Conservation (phyloP, 1,139 yeast species). For the Insectozyma bohioensis region DNA sequence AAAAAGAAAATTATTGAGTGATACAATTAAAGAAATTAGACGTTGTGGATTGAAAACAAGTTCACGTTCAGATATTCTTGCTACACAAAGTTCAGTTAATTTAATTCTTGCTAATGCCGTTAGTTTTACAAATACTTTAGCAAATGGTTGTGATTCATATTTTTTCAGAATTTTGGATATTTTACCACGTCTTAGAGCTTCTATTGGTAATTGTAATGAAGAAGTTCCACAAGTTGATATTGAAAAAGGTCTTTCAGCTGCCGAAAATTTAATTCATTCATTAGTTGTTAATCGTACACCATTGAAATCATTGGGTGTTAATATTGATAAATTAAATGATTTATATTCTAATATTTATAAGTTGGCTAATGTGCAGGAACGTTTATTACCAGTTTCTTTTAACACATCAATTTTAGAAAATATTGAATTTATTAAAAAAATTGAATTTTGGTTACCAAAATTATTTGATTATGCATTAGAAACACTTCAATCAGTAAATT, state of each 20-base stretch:
- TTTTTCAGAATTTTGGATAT: slow-evolving; percentile 75
- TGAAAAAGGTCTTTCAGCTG: slow-evolving; percentile 74
- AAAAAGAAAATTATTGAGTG: slow-evolving; percentile 76
- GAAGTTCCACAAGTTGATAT: slow-evolving; percentile 79
- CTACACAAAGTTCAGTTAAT: slow-evolving; percentile 62
- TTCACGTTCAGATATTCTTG: slow-evolving; percentile 62
- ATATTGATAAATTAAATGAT: slow-evolving; percentile 14
- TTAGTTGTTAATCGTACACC: slow-evolving; percentile 52
- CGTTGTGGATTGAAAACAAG: slow-evolving; percentile 72
- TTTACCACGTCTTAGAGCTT: slow-evolving; percentile 72
- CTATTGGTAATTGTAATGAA: slow-evolving; percentile 59
- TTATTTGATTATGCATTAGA: slow-evolving; percentile 50
- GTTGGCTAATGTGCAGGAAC: slow-evolving; percentile 16
- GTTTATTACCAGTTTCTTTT: slow-evolving; percentile 17
- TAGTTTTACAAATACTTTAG: slow-evolving; percentile 37
- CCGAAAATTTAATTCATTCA: slow-evolving; percentile 67
- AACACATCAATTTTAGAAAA: slow-evolving; percentile 20
- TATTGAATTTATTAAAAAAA: slow-evolving; percentile 17
- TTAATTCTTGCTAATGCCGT: slow-evolving; percentile 56
- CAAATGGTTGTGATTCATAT: slow-evolving; percentile 54
- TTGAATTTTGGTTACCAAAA: slow-evolving; percentile 45
- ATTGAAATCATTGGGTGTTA: slow-evolving; percentile 30
- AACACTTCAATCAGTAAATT: slow-evolving; percentile 21
- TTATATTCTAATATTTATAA: slow-evolving; percentile 17
- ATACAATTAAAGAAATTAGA: slow-evolving; percentile 69